Percentiles rank a stretch among this genome's conserved stretches.
Evolutionary conservation across 345 rosid species (phyloP).

Genomic region (Reutealis trisperma): DNA sequence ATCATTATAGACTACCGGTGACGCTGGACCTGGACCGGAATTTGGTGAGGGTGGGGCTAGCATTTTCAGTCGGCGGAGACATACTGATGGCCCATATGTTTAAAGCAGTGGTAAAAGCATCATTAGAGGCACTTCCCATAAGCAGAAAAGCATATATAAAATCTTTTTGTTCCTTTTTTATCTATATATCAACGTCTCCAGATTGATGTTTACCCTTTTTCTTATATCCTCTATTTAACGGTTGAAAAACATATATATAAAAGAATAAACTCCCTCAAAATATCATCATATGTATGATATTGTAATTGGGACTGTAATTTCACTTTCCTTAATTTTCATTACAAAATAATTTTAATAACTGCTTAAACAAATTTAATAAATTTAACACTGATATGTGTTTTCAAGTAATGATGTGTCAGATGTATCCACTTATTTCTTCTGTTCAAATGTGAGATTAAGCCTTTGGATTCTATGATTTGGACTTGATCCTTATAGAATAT

Average conservation of each 20-base stretch:
- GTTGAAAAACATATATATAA: neutral
- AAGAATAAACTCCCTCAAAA: too few species aligned
- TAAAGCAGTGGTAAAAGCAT: constrained; percentile 3
- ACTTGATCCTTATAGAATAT: neutral
- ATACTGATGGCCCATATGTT: constrained; percentile 1
- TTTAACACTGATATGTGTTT: too few species aligned
- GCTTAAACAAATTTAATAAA: too few species aligned
- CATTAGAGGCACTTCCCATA: neutral
- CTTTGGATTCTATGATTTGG: constrained; percentile 9
- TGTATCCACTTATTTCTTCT: too few species aligned
- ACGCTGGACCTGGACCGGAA: neutral
- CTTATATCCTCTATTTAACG: too few species aligned
- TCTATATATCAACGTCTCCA: neutral
- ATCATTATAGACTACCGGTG: too few species aligned
- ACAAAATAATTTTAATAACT: too few species aligned
- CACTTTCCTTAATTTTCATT: too few species aligned
- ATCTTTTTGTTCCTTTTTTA: neutral
- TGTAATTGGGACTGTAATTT: too few species aligned
- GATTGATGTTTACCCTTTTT: neutral
- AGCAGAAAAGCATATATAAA: neutral
- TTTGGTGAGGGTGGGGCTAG: neutral
- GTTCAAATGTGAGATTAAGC: neutral
- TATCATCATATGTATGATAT: too few species aligned
- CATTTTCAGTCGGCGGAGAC: neutral
- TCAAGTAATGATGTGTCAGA: too few species aligned